Conservation (phyloP, 2,329 filamentous ascomycete species). For the Mollisia scopiformis region DNA sequence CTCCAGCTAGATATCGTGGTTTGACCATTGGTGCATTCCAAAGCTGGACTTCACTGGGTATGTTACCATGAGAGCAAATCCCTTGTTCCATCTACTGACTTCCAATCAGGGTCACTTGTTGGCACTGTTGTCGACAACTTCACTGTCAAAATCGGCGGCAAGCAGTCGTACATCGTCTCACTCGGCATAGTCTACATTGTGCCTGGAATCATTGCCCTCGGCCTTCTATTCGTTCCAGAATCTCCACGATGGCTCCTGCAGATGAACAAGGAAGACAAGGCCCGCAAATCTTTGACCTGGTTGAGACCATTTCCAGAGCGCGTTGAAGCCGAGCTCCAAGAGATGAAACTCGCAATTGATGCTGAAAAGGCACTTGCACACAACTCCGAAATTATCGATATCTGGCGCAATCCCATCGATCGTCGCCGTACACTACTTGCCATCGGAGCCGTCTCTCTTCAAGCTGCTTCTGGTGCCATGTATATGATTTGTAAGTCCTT, state of each 20-base stretch:
- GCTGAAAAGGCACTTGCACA: constrained; percentile 32
- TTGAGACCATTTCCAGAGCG: constrained; percentile 36
- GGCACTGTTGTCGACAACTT: constrained; percentile 56
- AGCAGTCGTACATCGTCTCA: constrained; percentile 39
- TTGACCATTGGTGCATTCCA: constrained; percentile 51
- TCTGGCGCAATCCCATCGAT: constrained; percentile 55
- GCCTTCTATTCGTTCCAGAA: constrained; percentile 34
- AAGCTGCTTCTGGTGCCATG: constrained; percentile 58
- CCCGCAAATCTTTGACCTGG: constrained; percentile 34
- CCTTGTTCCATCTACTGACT: constrained; percentile 23
- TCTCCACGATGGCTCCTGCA: constrained; percentile 36
- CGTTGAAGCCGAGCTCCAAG: constrained; percentile 35
- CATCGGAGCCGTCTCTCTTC: constrained; percentile 50
- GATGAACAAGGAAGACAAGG: constrained; percentile 29
- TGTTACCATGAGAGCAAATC: constrained; percentile 33
- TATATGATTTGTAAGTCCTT: constrained; percentile 52
- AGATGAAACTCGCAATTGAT: constrained; percentile 36
- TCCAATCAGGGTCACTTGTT: constrained; percentile 47
- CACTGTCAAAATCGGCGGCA: constrained; percentile 35
- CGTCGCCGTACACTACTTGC: constrained; percentile 52
- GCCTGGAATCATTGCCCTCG: constrained; percentile 30
- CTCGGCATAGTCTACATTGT: constrained; percentile 35
- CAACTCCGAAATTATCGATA: constrained; percentile 44
- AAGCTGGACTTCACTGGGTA: constrained; percentile 51
- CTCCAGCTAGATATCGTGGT: constrained; percentile 52